Evolutionary conservation across 164 flowering plant species (phyloP).

Genomic region (Cinnamomum chago): DNA sequence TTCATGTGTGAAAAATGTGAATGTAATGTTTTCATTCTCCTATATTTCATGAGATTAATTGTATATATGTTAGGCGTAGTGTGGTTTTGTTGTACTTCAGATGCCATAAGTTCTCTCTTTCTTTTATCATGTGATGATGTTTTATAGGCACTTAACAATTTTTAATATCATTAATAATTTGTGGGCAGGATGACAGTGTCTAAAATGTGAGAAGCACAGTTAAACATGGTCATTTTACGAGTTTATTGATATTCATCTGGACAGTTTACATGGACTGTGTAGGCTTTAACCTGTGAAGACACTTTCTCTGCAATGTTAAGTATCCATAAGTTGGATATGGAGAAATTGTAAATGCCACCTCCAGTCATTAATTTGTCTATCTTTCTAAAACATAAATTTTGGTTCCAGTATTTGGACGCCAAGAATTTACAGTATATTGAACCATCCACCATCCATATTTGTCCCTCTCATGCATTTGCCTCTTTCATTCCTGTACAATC

Average conservation of each 20-base stretch:
- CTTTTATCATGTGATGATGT: no score
- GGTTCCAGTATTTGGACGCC: not conserved
- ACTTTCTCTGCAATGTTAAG: not conserved
- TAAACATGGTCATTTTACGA: not conserved
- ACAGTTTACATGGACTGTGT: not conserved
- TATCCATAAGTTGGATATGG: not conserved
- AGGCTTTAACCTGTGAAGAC: not conserved
- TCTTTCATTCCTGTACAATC: not conserved
- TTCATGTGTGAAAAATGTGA: not conserved
- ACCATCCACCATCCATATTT: not conserved
- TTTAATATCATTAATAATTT: not conserved
- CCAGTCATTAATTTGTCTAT: not conserved
- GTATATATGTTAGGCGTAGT: not conserved
- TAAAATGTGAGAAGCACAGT: no score
- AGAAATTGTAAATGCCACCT: not conserved
- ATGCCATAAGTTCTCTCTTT: not conserved
- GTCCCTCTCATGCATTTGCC: not conserved
- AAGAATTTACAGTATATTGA: not conserved
- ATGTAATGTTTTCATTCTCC: not conserved
- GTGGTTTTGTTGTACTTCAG: not conserved
- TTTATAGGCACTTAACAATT: no score
- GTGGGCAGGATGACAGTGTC: no score
- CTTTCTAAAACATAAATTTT: not conserved
- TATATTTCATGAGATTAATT: not conserved
- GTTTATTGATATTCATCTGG: not conserved